Base-by-base conservation (phyloP, 2,329 filamentous ascomycete genomes). In the Claviceps sp. region DNA sequence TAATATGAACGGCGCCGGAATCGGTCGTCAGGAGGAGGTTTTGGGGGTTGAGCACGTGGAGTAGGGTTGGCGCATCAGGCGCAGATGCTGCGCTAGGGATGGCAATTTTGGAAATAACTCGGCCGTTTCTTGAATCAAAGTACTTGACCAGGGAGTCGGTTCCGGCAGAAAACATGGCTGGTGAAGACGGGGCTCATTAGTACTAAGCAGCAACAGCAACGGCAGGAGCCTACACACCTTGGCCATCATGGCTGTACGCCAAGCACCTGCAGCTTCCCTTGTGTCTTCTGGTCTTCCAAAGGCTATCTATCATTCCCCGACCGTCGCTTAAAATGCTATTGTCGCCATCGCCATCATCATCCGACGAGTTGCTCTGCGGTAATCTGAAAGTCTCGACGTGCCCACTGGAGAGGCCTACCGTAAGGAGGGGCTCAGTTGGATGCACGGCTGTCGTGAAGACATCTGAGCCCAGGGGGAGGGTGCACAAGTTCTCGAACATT, bases 401-500 rank as follows among this genome's bases (percentile, higher is more conserved):
- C 54, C 91, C 91, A 51, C 78, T 85, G 16, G 86, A 82, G 26
- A 96, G 77, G 16, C 93, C 93, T 47, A 95, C 87, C 0, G 89
- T 87, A 55, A 98, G 75, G 49, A 98, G 72, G 14, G 91, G 88
- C 65, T 90, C 82, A 1, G 77, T 79, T 1, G 93, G 90, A 65
- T 98, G 93, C 20, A 95, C 73, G 13, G 85, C 86, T 67, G 95
- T 89, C 1, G 88, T 71, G 71, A 98, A 97, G 61, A 98, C 76
- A 63, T 97, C 93, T 53, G 87, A 79, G 53, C 80, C 79, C 47
- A 97, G 81, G 56, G 90, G 89, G 46, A 97, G 80, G 26, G 87
- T 89, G 75, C 91, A 96, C 58, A 95, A 78, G 58, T 89, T 95
- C 68, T 96, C 89, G 64, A 94, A 88, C 88, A 94, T 94, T 62